phyloP scores from a whole-genome alignment of 2,329 filamentous ascomycete species.

The Xylariaceae sp. region DNA sequence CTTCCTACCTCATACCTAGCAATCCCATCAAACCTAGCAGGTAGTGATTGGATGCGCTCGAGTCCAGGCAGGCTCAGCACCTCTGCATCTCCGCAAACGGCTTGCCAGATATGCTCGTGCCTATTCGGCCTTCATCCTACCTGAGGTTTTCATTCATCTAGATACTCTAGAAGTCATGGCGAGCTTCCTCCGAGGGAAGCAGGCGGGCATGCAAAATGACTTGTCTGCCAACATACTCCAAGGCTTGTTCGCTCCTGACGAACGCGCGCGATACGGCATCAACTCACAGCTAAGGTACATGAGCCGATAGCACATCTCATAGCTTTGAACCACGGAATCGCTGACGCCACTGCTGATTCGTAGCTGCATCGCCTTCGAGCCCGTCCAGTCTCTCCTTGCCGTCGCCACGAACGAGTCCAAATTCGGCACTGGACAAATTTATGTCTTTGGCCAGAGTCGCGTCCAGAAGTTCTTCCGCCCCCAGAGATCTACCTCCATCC shows the following conservation, averaged over 20 bases:
- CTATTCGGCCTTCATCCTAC: too few relatives aligned
- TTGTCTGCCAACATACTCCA: conserved; percentile 76
- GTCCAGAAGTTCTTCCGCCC: conserved; percentile 73
- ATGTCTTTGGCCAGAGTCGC: conserved; percentile 78
- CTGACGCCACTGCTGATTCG: conserved; percentile 29
- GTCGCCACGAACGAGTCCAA: conserved; percentile 85
- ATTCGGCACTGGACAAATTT: conserved; percentile 82
- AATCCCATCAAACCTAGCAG: too few relatives aligned
- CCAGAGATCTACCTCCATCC: conserved; percentile 68
- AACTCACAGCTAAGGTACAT: conserved; percentile 65
- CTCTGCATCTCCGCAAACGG: too few relatives aligned
- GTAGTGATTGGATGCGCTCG: too few relatives aligned
- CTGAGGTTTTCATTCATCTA: too few relatives aligned
- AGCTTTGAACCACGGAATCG: not conserved
- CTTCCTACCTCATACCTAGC: too few relatives aligned
- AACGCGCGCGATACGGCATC: conserved; percentile 78
- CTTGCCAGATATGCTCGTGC: too few relatives aligned
- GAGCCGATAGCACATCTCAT: not conserved
- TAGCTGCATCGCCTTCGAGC: conserved; percentile 84
- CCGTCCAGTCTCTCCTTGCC: conserved; percentile 87
- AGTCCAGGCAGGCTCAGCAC: too few relatives aligned
- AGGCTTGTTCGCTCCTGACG: conserved; percentile 77
- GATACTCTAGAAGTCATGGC: conserved; percentile 58
- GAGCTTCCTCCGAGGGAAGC: conserved; percentile 84
- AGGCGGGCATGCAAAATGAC: conserved; percentile 88